Evolutionary conservation across 2,329 filamentous ascomycete genomes (phyloP).

Genomic region (Diplodia corticola): DNA sequence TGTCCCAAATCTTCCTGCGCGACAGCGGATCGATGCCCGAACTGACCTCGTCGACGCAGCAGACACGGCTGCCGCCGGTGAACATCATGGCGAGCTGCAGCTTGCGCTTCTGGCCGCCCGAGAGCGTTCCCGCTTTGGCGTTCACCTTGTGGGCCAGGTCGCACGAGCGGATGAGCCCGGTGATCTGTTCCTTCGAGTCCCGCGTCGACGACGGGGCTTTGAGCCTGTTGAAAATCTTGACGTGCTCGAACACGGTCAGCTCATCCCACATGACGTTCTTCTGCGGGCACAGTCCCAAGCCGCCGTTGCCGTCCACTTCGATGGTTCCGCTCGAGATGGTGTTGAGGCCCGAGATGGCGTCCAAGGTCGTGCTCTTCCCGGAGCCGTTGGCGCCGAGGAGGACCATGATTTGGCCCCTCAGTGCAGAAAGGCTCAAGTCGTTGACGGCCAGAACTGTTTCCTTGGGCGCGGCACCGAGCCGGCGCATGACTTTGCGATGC

Average conservation of each 20-base stretch:
- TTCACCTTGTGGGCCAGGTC: constrained; percentile 75
- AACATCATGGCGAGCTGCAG: constrained; percentile 94
- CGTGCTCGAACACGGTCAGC: constrained; percentile 81
- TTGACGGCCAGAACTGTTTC: constrained; percentile 78
- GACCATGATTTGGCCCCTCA: constrained; percentile 79
- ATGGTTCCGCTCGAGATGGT: constrained; percentile 75
- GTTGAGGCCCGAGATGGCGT: constrained; percentile 81
- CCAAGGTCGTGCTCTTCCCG: constrained; percentile 86
- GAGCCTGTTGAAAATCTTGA: constrained; percentile 78
- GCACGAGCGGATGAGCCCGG: constrained; percentile 65
- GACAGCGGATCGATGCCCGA: constrained; percentile 85
- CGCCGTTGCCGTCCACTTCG: constrained; percentile 73
- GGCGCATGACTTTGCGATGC: constrained; percentile 48
- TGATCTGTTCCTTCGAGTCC: constrained; percentile 61
- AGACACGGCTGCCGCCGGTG: constrained; percentile 82
- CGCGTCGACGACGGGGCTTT: constrained; percentile 64
- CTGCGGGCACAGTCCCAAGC: constrained; percentile 84
- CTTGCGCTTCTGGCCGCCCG: constrained; percentile 89
- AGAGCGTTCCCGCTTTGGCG: constrained; percentile 73
- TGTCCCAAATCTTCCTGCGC: constrained; percentile 90
- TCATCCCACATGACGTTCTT: constrained; percentile 94
- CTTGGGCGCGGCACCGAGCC: constrained; percentile 50
- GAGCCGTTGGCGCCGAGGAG: constrained; percentile 86
- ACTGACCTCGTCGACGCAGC: constrained; percentile 89
- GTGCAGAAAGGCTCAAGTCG: constrained; percentile 68